Evolutionary conservation across 495 filamentous ascomycete species (phyloP).

Genomic region (Aspergillus hancockii): DNA sequence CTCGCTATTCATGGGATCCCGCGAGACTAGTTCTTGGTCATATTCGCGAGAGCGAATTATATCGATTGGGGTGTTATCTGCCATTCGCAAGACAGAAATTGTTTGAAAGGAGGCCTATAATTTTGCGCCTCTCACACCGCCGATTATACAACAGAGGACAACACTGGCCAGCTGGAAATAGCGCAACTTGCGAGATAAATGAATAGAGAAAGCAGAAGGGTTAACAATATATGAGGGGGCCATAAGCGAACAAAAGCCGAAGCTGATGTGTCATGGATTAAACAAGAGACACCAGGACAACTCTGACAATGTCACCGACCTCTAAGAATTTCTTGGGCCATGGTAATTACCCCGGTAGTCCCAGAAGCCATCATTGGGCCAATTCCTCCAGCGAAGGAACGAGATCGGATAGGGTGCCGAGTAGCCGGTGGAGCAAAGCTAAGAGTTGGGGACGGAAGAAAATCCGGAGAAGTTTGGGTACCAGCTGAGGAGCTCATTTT

Average conservation of each 20-base stretch:
- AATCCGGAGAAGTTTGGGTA: constrained; percentile 8
- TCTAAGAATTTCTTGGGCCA: neutral
- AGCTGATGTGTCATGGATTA: constrained; percentile 19
- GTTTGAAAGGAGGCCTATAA: neutral
- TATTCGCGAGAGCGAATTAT: constrained; percentile 34
- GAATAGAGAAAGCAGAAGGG: neutral
- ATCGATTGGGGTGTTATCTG: constrained; percentile 39
- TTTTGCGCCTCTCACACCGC: neutral
- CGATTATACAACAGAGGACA: neutral
- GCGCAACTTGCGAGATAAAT: neutral
- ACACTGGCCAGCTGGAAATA: neutral
- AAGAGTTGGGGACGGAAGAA: neutral
- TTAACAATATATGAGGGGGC: neutral
- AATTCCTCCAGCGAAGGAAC: constrained; percentile 8
- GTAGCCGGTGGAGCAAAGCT: constrained; percentile 26
- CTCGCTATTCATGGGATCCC: constrained; percentile 2
- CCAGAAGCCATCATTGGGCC: constrained; percentile 11
- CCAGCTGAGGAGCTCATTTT: neutral
- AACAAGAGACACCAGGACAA: constrained; percentile 9
- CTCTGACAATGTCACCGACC: neutral
- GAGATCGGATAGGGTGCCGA: constrained; percentile 19
- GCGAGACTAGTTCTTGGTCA: constrained; percentile 19
- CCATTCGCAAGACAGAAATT: constrained; percentile 23
- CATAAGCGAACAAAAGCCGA: constrained; percentile 3
- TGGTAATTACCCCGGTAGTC: neutral